Base-by-base conservation (phyloP, 2,329 filamentous ascomycete species). In the Curvularia eragrostidis region DNA sequence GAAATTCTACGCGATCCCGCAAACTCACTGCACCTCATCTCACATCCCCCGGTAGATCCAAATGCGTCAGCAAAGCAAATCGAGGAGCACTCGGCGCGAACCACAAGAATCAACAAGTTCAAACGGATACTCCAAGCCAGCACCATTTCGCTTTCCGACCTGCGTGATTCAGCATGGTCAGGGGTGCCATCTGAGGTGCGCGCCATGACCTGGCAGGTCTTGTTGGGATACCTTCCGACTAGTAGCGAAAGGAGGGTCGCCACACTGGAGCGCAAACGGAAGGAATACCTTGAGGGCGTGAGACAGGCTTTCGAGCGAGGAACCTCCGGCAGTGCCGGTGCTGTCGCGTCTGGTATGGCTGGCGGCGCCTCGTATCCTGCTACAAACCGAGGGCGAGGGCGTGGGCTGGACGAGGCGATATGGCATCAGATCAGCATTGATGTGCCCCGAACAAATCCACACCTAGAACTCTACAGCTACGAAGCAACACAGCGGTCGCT, bases 351-450 rank as follows among this genome's bases (percentile, higher is more conserved):
- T 87, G 76, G 88, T 81, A 71, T 78, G 15, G 75, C 78, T n/a
- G 81, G 79, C 13, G 70, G 70, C n/a, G 72, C 74, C 0, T 76
- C 80, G 1, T 72, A 74, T 30, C 69, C 77, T 39, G 77, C 81
- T 7, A 69, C 75, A 6, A 79, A 78, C 69, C 87, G 91, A 62
- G 84, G 87, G 42, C 82, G 84, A 61, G 87, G 88, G 2, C 86
- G 91, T 53, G 94, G 93, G 2, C 80, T 99, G 18, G 96, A 99
- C 68, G 95, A 99, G 80, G 90, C 92, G n/a, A 88, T 99, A 58
- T 99, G 95, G 95, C 95, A 99, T 80, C 95, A 99, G 74, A 98
- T 99, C 78, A 97, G 93, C 77, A 99, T 99, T 71, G 95, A 99
- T 73, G 91, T 98, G 21, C 95, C 95, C 2, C 87, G 95, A 49